Evolutionary conservation across 208 protist species (phyloP).

Genomic region (Acanthamoeba polyphaga): DNA sequence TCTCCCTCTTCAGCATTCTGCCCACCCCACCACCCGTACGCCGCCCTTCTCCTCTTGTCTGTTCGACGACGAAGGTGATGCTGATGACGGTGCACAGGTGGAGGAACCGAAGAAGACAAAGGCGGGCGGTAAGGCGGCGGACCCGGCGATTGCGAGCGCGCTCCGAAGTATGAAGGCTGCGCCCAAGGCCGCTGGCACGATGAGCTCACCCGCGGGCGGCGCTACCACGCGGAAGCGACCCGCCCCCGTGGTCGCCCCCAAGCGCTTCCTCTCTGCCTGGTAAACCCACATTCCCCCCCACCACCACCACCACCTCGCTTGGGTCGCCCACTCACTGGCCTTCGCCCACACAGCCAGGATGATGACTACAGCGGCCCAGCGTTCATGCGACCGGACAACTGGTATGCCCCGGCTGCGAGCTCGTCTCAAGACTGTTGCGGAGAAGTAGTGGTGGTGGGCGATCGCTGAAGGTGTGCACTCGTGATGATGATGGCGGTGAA

Average conservation of each 20-base stretch:
- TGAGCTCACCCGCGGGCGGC: neutral
- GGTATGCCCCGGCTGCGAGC: neutral
- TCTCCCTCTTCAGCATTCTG: constrained; percentile 34
- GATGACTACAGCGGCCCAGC: neutral
- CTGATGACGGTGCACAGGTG: neutral
- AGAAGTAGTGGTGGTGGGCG: neutral
- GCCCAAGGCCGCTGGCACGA: neutral
- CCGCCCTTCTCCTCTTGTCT: neutral
- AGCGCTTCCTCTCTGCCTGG: constrained; percentile 3
- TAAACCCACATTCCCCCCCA: neutral
- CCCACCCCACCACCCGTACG: neutral
- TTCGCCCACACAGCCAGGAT: neutral
- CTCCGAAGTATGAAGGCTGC: neutral
- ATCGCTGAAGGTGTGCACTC: too few species aligned
- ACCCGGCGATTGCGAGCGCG: neutral
- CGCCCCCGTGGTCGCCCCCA: neutral
- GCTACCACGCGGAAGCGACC: neutral
- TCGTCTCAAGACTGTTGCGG: neutral
- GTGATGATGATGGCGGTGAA: too few species aligned
- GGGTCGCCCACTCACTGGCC: too few species aligned
- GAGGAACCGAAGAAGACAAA: neutral
- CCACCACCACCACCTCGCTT: too few species aligned
- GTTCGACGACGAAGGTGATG: neutral
- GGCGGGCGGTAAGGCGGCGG: neutral
- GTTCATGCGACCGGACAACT: constrained; percentile 8